phyloP scores from a whole-genome alignment of 2,329 filamentous ascomycete genomes.

The Hypocrella siamensis region DNA sequence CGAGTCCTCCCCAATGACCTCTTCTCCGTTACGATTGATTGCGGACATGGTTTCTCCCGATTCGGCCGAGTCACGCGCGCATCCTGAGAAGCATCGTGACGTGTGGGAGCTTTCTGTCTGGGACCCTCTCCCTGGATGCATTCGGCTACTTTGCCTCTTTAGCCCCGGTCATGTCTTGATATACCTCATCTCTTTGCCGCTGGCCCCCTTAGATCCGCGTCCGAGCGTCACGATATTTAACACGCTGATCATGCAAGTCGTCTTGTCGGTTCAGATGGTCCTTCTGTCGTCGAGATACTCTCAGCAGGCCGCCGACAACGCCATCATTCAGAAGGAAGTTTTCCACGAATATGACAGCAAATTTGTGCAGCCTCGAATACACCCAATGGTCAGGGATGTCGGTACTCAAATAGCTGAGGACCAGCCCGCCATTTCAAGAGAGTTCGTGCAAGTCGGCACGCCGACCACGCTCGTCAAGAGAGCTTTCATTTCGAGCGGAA shows the following conservation, averaged over 20 bases:
- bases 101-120: conserved; percentile 93
- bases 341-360: conserved; percentile 93
- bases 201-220: conserved; percentile 56
- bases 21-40: conserved; percentile 66
- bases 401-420: conserved; percentile 58
- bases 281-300: conserved; percentile 59
- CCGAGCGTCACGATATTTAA: conserved; percentile 80
- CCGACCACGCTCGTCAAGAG: conserved; percentile 52
- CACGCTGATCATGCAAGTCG: conserved; percentile 56
- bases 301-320: conserved; percentile 73
- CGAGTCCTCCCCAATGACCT: conserved; percentile 62
- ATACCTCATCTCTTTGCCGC: conserved; percentile 77
- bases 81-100: conserved; percentile 67
- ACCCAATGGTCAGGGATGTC: conserved; percentile 62
- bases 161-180: conserved; percentile 86
- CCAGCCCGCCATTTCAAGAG: conserved; percentile 22
- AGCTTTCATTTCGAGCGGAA: conserved; percentile 67
- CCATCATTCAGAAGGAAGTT: conserved; percentile 79
- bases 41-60: conserved; percentile 50
- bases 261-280: conserved; percentile 65
- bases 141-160: conserved; percentile 78
- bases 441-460: conserved; percentile 32
- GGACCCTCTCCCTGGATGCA: conserved; percentile 75
- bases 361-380: conserved; percentile 80
- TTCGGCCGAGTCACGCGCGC: conserved; percentile 66